Conservation (phyloP, 2,329 filamentous ascomycete genomes). For the Aspergillus uvarum region DNA sequence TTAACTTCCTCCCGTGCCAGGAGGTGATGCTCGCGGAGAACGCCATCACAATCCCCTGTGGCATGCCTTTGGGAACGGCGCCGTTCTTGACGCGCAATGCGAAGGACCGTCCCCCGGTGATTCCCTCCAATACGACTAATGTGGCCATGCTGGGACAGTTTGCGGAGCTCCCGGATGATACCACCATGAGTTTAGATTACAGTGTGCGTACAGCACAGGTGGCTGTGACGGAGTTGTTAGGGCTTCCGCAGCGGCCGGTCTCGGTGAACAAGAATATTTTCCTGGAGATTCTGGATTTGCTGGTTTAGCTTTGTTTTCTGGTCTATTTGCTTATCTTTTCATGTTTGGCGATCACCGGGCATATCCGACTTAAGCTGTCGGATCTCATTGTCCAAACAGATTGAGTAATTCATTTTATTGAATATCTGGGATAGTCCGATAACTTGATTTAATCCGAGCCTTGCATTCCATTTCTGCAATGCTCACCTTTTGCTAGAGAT, state of each 20-base stretch:
- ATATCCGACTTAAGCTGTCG: too few species aligned
- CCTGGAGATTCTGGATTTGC: background rate
- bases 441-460: too few species aligned
- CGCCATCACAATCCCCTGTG: slow-evolving; percentile 35
- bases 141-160: slow-evolving; percentile 44
- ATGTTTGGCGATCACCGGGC: too few species aligned
- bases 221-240: slow-evolving; percentile 31
- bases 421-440: too few species aligned
- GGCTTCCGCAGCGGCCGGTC: background rate
- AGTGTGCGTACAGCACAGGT: slow-evolving; percentile 36
- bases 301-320: background rate
- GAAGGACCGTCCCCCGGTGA: slow-evolving; percentile 38
- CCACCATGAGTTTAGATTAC: slow-evolving; percentile 42
- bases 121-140: slow-evolving; percentile 38
- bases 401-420: too few species aligned
- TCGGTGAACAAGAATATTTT: background rate
- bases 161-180: slow-evolving; percentile 41
- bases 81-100: slow-evolving; percentile 36
- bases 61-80: slow-evolving; percentile 42
- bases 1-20: slow-evolving; percentile 20
- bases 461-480: too few species aligned
- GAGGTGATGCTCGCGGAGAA: slow-evolving; percentile 24
- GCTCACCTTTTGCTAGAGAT: too few species aligned
- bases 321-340: too few species aligned
- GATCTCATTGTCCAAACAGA: too few species aligned